Conservation (phyloP, 2,329 filamentous ascomycete genomes). For the Botrytis squamosa region DNA sequence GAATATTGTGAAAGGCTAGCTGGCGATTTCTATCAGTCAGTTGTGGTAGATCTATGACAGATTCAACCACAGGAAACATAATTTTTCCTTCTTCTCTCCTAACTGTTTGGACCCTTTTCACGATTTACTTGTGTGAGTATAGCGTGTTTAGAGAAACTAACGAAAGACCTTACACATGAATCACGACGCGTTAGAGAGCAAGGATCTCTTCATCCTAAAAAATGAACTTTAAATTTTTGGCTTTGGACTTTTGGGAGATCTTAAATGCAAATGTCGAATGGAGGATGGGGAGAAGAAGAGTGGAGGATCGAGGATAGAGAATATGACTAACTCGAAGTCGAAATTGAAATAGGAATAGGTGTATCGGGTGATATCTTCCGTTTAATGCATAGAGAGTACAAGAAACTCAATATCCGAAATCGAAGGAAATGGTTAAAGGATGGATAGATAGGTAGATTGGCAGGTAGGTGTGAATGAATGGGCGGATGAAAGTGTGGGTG, state of each 20-base stretch:
- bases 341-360: background rate
- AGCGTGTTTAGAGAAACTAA: background rate
- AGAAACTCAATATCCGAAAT: background rate
- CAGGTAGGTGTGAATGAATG: background rate
- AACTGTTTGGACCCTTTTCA: background rate
- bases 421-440: background rate
- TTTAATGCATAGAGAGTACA: background rate
- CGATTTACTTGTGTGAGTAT: background rate
- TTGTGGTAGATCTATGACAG: conserved; percentile 16
- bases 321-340: background rate
- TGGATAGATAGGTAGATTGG: background rate
- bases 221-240: background rate
- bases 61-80: conserved; percentile 15
- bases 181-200: background rate
- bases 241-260: background rate
- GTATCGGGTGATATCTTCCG: background rate
- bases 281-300: background rate
- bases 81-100: conserved; percentile 16
- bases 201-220: background rate
- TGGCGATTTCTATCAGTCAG: conserved; percentile 22
- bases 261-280: background rate
- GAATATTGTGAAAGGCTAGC: conserved; percentile 24
- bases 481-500: background rate
- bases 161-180: background rate
- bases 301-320: background rate